phyloP scores from a whole-genome alignment of 1,139 yeast species.

The Geotrichum candidum region DNA sequence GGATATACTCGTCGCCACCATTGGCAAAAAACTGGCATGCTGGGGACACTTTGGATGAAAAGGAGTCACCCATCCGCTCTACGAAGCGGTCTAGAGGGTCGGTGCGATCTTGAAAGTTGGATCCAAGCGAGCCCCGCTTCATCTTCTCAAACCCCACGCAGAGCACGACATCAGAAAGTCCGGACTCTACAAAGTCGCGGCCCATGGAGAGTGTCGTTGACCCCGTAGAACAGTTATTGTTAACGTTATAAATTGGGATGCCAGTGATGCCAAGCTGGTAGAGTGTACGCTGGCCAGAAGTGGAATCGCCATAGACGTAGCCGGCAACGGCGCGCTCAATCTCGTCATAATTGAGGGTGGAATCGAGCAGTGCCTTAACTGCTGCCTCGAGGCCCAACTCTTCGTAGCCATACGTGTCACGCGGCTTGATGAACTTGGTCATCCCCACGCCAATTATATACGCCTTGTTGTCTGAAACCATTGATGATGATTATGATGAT shows the following conservation, averaged over 20 bases:
- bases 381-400: slow-evolving; percentile 31
- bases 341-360: slow-evolving; percentile 30
- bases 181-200: slow-evolving; percentile 25
- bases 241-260: slow-evolving; percentile 30
- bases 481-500: not conserved
- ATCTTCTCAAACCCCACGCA: slow-evolving; percentile 33
- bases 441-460: slow-evolving; percentile 32
- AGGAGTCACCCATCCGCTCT: slow-evolving; percentile 22
- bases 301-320: slow-evolving; percentile 31
- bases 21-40: slow-evolving; percentile 33
- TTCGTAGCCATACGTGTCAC: slow-evolving; percentile 28
- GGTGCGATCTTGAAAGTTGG: slow-evolving; percentile 27
- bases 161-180: slow-evolving; percentile 28
- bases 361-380: slow-evolving; percentile 30
- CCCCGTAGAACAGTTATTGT: slow-evolving; percentile 33
- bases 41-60: slow-evolving; percentile 22
- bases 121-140: slow-evolving; percentile 29
- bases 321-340: slow-evolving; percentile 30
- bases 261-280: slow-evolving; percentile 33
- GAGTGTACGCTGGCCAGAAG: slow-evolving; percentile 31
- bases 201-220: slow-evolving; percentile 31
- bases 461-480: slow-evolving; percentile 12
- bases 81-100: slow-evolving; percentile 26
- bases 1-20: slow-evolving; percentile 30
- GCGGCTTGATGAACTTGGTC: slow-evolving; percentile 32